Evolutionary conservation across 176 grass and related monocot genomes (phyloP).

Genomic region (Aegilops umbellulata): DNA sequence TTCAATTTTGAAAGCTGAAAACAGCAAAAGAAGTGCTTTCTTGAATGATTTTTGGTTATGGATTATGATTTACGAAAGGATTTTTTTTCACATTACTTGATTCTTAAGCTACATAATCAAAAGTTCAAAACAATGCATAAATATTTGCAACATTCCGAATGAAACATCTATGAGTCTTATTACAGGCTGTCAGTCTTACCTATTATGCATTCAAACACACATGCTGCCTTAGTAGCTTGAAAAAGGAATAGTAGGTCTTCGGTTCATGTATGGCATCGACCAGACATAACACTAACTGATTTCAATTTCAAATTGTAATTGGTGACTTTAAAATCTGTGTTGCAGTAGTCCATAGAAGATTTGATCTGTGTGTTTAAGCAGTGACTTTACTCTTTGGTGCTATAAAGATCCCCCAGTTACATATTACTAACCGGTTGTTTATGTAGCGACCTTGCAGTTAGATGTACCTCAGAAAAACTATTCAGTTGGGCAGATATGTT

Average conservation of each 20-base stretch:
- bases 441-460: conserved; percentile 68
- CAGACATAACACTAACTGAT: no score
- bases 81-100: neutral
- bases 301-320: no score
- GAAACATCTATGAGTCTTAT: neutral
- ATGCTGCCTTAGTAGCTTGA: neutral
- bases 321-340: neutral
- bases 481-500: conserved; percentile 63
- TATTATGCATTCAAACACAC: neutral
- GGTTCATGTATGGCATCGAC: neutral
- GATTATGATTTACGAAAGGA: conserved; percentile 1
- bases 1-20: conserved; percentile 16
- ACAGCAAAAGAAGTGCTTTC: neutral
- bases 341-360: conserved; percentile 13
- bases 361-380: neutral
- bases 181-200: neutral
- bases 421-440: conserved; percentile 34
- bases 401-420: neutral
- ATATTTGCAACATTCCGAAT: neutral
- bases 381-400: neutral
- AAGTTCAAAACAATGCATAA: neutral
- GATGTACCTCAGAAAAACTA: conserved; percentile 74
- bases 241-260: neutral
- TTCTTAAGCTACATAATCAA: neutral
- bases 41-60: neutral